Evolutionary conservation across 805 yeast genomes (phyloP), one percentile per base, ranked within the genome.

Genomic region (Ogataea pignaliae): DNA sequence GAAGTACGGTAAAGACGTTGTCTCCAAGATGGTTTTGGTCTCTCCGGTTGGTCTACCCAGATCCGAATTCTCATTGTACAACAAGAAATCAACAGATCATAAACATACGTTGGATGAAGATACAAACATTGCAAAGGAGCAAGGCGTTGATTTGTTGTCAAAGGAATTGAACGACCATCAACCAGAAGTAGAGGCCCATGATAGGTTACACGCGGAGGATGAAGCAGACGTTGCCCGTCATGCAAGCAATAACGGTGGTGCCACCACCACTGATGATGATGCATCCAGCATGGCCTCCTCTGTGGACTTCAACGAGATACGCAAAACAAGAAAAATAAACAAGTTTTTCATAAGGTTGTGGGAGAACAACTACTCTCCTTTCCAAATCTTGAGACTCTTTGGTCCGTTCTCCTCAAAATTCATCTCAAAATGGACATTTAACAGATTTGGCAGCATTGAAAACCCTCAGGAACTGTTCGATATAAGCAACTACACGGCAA

Each of bases 11-110:
- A 61, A 75, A 0, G 61, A 67, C 1, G 38, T 50, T 5, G 70
- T 86, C 11, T 64, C 71, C n/a, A 76, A 78, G 45, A 59, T 86
- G 51, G 69, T 83, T 3, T 64, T 86, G 34, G 69, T 85, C 3
- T 83, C 89, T 0, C 95, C 95, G 0, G 85, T 82, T 1, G 95
- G 95, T 1, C 81, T 85, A 13, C 93, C 85, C 52, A 70, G 85
- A 38, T 80, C 72, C 41, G 72, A 80, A 0, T 75, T 70, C 50
- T 78, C 88, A 0, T 44, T 63, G 34, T 46, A 30, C 28, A 43
- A 43, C 7, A 32, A 36, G 12, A 18, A 36, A 9, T 21, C 26
- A 5, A 37, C 43, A 7, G 26, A 28, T n/a, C 36, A 36, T 9
- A 21, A 47, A 10, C 34, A 35, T 10, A 40, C 54, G 6, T 12